These are phyloP conservation scores for Straminergon stramineum DNA, from an alignment of 225 moss, liverwort and hornwort genomes.

Conservation along the genomic window DNA sequence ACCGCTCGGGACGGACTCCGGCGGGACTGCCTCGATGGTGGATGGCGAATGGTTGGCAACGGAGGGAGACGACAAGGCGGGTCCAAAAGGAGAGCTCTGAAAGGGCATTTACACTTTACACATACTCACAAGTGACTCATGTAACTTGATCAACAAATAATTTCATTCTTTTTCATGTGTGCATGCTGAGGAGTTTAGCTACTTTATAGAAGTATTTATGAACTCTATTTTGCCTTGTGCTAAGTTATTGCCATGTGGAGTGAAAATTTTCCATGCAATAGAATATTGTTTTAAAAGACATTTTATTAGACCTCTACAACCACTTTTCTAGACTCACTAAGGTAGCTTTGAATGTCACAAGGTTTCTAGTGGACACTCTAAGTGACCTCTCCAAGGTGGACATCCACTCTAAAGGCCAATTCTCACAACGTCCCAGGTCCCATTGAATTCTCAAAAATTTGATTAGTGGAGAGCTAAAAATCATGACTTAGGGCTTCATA, in stretches of 20 bases:
- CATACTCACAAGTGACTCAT: no score
- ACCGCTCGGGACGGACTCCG: background rate
- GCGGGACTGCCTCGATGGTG: background rate
- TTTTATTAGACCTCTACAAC: background rate
- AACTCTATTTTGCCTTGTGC: background rate
- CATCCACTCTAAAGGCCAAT: fast-evolving
- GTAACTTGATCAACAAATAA: background rate
- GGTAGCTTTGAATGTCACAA: background rate
- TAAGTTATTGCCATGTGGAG: background rate
- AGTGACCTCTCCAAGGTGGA: background rate
- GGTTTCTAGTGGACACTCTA: background rate
- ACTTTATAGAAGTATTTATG: background rate
- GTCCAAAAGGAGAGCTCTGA: background rate
- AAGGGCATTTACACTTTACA: no score
- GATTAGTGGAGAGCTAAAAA: fast-evolving
- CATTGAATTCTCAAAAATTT: background rate
- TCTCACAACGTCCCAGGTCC: fast-evolving
- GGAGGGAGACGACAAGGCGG: background rate
- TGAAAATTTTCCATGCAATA: background rate
- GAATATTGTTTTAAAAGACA: background rate
- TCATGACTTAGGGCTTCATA: fast-evolving
- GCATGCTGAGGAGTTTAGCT: background rate
- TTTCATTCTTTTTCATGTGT: background rate
- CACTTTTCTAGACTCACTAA: background rate
- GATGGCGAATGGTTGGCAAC: background rate